Conservation (phyloP, 2,329 filamentous ascomycete species). For the Thelonectria discophora region DNA sequence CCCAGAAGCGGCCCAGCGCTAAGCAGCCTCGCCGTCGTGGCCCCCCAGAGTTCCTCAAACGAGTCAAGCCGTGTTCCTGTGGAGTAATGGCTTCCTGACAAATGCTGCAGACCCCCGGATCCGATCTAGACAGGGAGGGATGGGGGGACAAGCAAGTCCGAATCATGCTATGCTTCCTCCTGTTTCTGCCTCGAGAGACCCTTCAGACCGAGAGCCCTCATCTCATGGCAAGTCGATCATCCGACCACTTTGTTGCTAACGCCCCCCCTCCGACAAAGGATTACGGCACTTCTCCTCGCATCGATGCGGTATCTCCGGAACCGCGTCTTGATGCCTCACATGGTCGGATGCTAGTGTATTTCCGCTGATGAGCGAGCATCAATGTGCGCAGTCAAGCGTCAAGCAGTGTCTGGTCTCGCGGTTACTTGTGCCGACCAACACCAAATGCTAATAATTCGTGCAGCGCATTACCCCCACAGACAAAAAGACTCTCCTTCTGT, state of each 20-base stretch:
- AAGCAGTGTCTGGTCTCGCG: constrained; percentile 2
- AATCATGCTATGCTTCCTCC: no score
- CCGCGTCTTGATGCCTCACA: constrained; percentile 19
- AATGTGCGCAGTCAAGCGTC: neutral
- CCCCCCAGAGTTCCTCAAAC: constrained; percentile 2
- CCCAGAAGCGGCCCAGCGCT: neutral
- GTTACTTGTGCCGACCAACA: constrained; percentile 4
- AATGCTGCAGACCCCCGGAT: constrained; percentile 40
- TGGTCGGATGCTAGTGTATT: constrained; percentile 1
- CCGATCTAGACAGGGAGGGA: constrained; percentile 34
- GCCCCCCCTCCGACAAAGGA: neutral
- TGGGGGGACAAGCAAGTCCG: constrained; percentile 17
- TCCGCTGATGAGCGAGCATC: constrained; percentile 1
- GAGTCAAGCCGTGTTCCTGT: constrained; percentile 4
- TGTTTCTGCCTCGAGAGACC: no score
- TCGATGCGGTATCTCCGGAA: constrained; percentile 18
- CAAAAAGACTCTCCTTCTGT: neutral
- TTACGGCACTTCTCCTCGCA: neutral
- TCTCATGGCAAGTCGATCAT: constrained; percentile 24
- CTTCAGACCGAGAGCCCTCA: neutral
- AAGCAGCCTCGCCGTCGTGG: neutral
- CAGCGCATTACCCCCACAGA: constrained; percentile 7
- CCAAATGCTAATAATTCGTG: no score
- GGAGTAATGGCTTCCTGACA: constrained; percentile 24
- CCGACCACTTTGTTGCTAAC: constrained; percentile 21